A percentile compares a stretch with the other conserved stretches of the same genome.
Evolutionary conservation across 495 filamentous ascomycete species (phyloP).

Genomic region (Penicilliopsis zonata): DNA sequence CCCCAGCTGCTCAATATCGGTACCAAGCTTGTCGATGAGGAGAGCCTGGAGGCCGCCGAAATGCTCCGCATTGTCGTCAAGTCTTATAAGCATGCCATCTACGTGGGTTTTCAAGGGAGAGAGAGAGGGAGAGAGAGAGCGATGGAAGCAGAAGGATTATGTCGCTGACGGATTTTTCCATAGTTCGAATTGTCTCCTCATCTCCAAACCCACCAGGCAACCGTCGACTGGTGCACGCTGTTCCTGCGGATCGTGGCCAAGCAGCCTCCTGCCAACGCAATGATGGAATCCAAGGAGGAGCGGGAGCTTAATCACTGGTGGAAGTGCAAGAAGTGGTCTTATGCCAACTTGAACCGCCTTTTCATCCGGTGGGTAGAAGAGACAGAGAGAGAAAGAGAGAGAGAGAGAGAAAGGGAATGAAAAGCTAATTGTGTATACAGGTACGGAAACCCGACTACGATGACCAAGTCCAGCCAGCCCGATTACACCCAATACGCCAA

Average conservation of each 20-base stretch:
- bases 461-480: constrained; percentile 52
- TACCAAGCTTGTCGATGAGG: constrained; percentile 76
- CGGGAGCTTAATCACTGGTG: constrained; percentile 94
- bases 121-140: too few relatives aligned
- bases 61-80: constrained; percentile 94
- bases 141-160: too few relatives aligned
- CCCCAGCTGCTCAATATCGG: constrained; percentile 83
- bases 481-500: constrained; percentile 74
- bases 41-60: constrained; percentile 84
- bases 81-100: constrained; percentile 94
- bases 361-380: constrained; percentile 68
- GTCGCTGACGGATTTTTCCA: too few relatives aligned
- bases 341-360: constrained; percentile 89
- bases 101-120: too few relatives aligned
- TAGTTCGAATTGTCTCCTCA: constrained; percentile 77
- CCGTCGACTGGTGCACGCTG: constrained; percentile 89
- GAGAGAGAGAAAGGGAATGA: too few relatives aligned
- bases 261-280: constrained; percentile 60
- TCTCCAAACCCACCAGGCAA: constrained; percentile 65
- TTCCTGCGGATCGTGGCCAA: constrained; percentile 87
- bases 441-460: constrained; percentile 74
- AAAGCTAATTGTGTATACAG: constrained; percentile 29
- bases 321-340: constrained; percentile 99
- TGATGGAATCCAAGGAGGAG: constrained; percentile 74
- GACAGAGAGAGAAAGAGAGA: too few relatives aligned